Evolutionary conservation across 2,329 filamentous ascomycete species (phyloP), one percentile per base, ranked within the genome.

Genomic region (Eurotiales sp.): DNA sequence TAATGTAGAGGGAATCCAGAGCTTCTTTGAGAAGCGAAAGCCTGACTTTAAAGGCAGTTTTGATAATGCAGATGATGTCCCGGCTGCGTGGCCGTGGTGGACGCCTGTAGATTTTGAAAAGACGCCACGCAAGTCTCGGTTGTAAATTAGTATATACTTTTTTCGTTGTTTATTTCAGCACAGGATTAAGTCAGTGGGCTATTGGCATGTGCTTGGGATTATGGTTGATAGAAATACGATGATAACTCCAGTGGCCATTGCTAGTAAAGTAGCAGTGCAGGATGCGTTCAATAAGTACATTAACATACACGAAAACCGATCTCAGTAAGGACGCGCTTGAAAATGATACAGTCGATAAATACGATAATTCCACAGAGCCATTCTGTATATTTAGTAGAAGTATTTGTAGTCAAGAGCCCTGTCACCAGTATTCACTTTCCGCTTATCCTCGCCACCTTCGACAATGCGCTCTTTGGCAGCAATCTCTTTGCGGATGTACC

Each of bases 11-110:
- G 84, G 84, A 3, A 77, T 86, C 11, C 61, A 74, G 51, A 81
- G 81, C 39, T 87, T 87, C 64, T 60, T 85, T 64, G 72, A 86
- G 68, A 87, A 87, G 73, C 71, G 84, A 48, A 69, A 72, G 32
- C 79, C 82, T 1, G 70, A 77, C n/a, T 86, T 87, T 58, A 71
- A 68, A 37, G 83, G 74, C 2, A 80, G 25, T 46, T 54, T 54
- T 21, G 46, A 50, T 17, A 40, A 55, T 45, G 30, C 37, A 4
- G 42, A 51, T 11, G 51, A 50, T 34, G 42, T 50, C n/a, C 51
- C 51, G 21, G 12, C 40, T 5, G 42, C 27, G 14, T 53, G 42
- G 40, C 51, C 51, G 4, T 50, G 51, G 51, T 53, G 51, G 51
- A 40, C 29, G 25, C 32, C 45, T 1, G 37, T 53, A 11, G 25